A percentile compares a stretch with the other conserved stretches of the same genome.
These are phyloP conservation scores for Aegilops umbellulata DNA, from an alignment of 176 grass and related monocot species.

Conservation along the genomic window DNA sequence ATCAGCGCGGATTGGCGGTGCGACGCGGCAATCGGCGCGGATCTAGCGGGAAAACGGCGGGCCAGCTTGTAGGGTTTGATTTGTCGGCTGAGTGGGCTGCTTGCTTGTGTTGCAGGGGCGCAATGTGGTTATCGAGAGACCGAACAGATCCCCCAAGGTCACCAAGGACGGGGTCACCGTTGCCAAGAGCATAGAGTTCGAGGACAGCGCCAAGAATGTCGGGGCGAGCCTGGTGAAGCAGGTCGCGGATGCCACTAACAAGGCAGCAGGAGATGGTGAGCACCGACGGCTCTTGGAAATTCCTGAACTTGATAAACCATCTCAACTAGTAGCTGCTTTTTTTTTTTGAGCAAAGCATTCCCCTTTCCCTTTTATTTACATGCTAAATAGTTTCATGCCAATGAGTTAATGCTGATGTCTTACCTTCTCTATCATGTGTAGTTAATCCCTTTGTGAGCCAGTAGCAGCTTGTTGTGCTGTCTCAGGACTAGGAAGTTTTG, in stretches of 20 bases:
- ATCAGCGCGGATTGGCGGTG: neutral
- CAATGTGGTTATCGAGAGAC: slow-evolving; percentile 82
- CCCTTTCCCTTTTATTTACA: neutral
- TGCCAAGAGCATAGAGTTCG: slow-evolving; percentile 88
- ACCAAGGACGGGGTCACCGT: slow-evolving; percentile 97
- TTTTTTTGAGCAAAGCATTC: neutral
- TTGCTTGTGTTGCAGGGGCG: slow-evolving; percentile 48
- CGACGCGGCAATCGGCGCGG: neutral
- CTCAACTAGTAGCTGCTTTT: neutral
- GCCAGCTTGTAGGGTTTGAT: neutral
- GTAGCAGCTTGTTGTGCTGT: neutral
- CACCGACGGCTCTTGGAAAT: neutral
- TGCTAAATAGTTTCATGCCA: neutral
- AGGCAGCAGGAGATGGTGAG: slow-evolving; percentile 89
- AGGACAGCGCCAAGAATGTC: slow-evolving; percentile 73
- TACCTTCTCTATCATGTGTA: neutral
- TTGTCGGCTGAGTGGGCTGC: neutral
- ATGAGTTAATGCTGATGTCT: neutral
- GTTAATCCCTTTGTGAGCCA: neutral
- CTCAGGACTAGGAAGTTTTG: neutral
- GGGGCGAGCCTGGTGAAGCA: slow-evolving; percentile 91
- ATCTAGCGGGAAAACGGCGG: slow-evolving; percentile 1
- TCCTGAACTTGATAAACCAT: neutral
- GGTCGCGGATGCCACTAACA: slow-evolving; percentile 83
- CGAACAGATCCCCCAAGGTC: slow-evolving; percentile 47